A percentile compares a stretch with the other conserved stretches of the same genome.
Evolutionary conservation across 352 stramenopile species (phyloP).

Genomic region (Phytophthora pseudosyringae): DNA sequence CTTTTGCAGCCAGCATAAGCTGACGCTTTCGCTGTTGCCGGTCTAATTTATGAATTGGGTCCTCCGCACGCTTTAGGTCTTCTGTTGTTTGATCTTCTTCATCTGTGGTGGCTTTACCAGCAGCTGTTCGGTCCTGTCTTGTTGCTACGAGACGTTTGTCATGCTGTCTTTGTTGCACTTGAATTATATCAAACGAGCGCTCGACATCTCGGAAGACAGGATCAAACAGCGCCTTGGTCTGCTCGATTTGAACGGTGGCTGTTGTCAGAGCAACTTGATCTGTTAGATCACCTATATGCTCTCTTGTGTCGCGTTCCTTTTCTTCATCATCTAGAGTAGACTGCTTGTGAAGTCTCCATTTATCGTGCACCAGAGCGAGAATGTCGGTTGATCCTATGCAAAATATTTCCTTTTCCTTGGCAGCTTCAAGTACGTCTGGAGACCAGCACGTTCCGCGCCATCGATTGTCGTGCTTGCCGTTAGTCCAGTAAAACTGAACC

Average conservation of each 20-base stretch:
- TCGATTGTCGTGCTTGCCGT: constrained; percentile 65
- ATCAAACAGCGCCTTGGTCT: constrained; percentile 68
- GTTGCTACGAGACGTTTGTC: constrained; percentile 15
- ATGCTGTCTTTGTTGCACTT: constrained; percentile 40
- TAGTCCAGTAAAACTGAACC: constrained; percentile 55
- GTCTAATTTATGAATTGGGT: constrained; percentile 15
- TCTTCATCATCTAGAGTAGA: constrained; percentile 30
- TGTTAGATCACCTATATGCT: constrained; percentile 44
- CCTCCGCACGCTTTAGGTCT: constrained; percentile 1
- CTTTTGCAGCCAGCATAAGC: constrained; percentile 49
- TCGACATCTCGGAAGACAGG: constrained; percentile 69
- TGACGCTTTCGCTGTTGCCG: constrained; percentile 42
- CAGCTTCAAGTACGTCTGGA: constrained; percentile 51
- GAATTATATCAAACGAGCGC: constrained; percentile 46
- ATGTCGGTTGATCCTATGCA: constrained; percentile 58
- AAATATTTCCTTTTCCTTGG: constrained; percentile 57
- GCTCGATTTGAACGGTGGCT: constrained; percentile 60
- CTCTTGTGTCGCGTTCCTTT: constrained; percentile 30
- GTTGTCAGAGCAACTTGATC: constrained; percentile 55
- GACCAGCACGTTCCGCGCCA: constrained; percentile 61
- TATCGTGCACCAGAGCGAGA: constrained; percentile 57
- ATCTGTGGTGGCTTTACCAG: background rate
- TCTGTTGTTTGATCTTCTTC: constrained; percentile 5
- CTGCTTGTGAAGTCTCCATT: constrained; percentile 47
- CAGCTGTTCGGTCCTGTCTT: constrained; percentile 3